A percentile compares a stretch with the other conserved stretches of the same genome.
These are phyloP conservation scores for Thermothelomyces thermophilus DNA, from an alignment of 2,329 filamentous ascomycete genomes.

Conservation along the genomic window DNA sequence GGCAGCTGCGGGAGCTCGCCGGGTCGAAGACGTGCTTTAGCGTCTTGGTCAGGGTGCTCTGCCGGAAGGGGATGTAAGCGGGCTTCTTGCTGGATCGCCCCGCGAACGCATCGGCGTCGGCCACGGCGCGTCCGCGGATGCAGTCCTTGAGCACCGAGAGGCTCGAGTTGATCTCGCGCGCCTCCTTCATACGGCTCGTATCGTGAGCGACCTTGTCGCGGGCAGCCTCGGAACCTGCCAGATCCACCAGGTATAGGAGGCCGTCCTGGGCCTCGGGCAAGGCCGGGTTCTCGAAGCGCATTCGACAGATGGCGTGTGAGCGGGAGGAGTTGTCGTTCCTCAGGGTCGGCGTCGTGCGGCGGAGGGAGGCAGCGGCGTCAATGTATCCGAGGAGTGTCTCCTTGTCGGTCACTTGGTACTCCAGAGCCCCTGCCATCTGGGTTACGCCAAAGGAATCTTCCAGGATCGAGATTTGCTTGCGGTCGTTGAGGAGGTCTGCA, in stretches of 20 bases:
- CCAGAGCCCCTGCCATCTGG: slow-evolving; percentile 39
- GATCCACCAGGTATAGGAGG: slow-evolving; percentile 40
- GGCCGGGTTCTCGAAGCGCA: slow-evolving; percentile 34
- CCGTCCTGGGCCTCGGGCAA: slow-evolving; percentile 33
- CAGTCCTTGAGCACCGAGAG: slow-evolving; percentile 47
- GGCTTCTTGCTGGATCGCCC: slow-evolving; percentile 26
- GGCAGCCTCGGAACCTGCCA: slow-evolving; percentile 44
- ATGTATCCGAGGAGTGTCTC: slow-evolving; percentile 30
- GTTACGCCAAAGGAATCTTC: slow-evolving; percentile 40
- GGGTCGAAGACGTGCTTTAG: slow-evolving; percentile 46
- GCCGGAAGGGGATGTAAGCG: slow-evolving; percentile 39
- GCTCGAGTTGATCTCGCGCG: slow-evolving; percentile 42
- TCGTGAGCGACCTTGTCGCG: slow-evolving; percentile 37
- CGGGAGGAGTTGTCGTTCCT: slow-evolving; percentile 44
- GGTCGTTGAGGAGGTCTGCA: slow-evolving; percentile 37
- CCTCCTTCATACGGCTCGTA: slow-evolving; percentile 39
- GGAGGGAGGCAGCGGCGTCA: slow-evolving; percentile 34
- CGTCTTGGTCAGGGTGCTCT: slow-evolving; percentile 41
- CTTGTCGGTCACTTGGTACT: slow-evolving; percentile 30
- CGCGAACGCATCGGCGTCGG: slow-evolving; percentile 26
- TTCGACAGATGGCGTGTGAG: slow-evolving; percentile 43
- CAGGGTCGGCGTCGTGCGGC: slow-evolving; percentile 36
- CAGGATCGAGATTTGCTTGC: slow-evolving; percentile 36
- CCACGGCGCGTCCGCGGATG: slow-evolving; percentile 39
- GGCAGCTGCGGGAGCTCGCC: slow-evolving; percentile 31